Conservation (phyloP, 306 rosid species). For the Sindora glabra region DNA sequence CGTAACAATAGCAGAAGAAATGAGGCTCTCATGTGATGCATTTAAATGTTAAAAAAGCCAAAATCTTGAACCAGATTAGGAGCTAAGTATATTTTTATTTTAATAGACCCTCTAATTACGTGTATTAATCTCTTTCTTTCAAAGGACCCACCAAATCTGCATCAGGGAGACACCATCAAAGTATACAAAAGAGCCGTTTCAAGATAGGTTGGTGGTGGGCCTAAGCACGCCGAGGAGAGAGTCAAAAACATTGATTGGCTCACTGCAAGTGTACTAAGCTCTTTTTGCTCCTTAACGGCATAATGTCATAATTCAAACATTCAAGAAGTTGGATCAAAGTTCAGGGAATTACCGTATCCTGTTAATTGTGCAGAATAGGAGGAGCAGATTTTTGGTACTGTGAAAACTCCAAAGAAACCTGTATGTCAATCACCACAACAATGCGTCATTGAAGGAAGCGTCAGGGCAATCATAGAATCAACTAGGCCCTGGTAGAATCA, state of each 20-base stretch:
- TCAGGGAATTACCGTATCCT: constrained; percentile 56
- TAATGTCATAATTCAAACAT: not conserved
- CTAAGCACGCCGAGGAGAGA: not conserved
- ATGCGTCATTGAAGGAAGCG: constrained; percentile 23
- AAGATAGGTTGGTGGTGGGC: constrained; percentile 8
- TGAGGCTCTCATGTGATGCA: no score
- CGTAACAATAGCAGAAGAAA: no score
- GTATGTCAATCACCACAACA: constrained; percentile 25
- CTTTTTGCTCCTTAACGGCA: not conserved
- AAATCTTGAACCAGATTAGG: not conserved
- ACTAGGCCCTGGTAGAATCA: no score
- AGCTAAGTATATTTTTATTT: not conserved
- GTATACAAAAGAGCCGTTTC: constrained; percentile 16
- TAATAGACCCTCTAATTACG: not conserved
- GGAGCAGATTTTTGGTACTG: constrained; percentile 68
- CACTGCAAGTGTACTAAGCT: not conserved
- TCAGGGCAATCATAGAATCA: not conserved
- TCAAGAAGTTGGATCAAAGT: no score
- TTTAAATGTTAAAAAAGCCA: not conserved
- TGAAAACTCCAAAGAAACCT: constrained; percentile 87
- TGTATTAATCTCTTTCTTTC: not conserved
- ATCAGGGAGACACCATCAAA: not conserved
- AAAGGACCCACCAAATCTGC: not conserved
- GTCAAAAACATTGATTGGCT: no score
- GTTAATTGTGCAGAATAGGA: constrained; percentile 63